phyloP scores from a whole-genome alignment of 1,139 yeast species.

The Torulaspora globosa region DNA sequence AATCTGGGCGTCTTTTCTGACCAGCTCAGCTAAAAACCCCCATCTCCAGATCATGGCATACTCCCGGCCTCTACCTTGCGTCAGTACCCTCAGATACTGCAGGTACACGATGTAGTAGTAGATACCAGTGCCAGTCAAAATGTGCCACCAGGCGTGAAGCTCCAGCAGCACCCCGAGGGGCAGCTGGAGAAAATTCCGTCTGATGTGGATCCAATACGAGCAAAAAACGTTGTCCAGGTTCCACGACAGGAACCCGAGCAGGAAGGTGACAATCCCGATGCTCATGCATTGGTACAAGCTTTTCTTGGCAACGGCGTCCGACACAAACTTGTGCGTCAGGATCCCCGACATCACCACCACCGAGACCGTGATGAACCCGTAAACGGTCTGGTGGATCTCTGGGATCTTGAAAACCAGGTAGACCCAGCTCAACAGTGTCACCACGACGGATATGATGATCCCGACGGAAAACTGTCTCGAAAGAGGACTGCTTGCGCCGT shows the following conservation, averaged over 20 bases:
- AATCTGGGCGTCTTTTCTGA: slow-evolving; percentile 24
- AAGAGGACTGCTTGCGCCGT: slow-evolving; percentile 36
- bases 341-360: slow-evolving; percentile 54
- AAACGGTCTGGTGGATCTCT: slow-evolving; percentile 75
- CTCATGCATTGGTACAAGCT: slow-evolving; percentile 53
- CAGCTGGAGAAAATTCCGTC: slow-evolving; percentile 69
- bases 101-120: slow-evolving; percentile 58
- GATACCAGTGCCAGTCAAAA: slow-evolving; percentile 78
- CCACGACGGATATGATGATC: slow-evolving; percentile 51
- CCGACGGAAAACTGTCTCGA: slow-evolving; percentile 43
- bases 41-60: slow-evolving; percentile 52
- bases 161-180: slow-evolving; percentile 87
- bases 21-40: slow-evolving; percentile 47
- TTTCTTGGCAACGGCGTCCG: slow-evolving; percentile 44
- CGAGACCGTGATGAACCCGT: slow-evolving; percentile 52
- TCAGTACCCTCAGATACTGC: slow-evolving; percentile 63
- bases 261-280: slow-evolving; percentile 61
- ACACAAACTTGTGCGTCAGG: slow-evolving; percentile 51
- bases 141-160: slow-evolving; percentile 99
- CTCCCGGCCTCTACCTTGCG: slow-evolving; percentile 49
- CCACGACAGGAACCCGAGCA: slow-evolving; percentile 72
- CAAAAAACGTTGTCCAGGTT: slow-evolving; percentile 79
- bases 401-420: slow-evolving; percentile 75
- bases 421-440: slow-evolving; percentile 53
- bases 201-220: slow-evolving; percentile 51